Evolutionary conservation across 2,329 filamentous ascomycete species (phyloP).

Genomic region (Blastomyces silverae): DNA sequence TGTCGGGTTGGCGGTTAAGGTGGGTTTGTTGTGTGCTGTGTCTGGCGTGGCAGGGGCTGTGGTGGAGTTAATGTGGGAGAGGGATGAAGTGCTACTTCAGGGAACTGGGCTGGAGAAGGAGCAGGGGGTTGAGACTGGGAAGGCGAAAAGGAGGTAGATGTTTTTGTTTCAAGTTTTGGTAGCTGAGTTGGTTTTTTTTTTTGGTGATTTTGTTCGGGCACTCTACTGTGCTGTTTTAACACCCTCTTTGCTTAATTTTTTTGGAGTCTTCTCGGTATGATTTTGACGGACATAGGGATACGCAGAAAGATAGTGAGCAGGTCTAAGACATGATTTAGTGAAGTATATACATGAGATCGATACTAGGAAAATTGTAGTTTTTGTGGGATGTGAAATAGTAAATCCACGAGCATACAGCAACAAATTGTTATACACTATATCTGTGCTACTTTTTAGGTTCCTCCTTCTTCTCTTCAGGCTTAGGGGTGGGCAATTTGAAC

Average conservation of each 20-base stretch:
- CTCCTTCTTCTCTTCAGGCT: constrained; percentile 86
- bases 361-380: constrained; percentile 4
- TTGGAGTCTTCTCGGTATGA: not conserved
- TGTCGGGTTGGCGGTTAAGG: constrained; percentile 32
- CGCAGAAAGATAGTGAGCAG: not conserved
- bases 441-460: constrained; percentile 77
- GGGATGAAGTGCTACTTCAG: constrained; percentile 42
- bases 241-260: not conserved
- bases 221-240: not conserved
- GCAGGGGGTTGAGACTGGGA: constrained; percentile 24
- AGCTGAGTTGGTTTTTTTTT: not conserved
- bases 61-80: constrained; percentile 45
- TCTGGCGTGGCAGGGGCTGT: constrained; percentile 43
- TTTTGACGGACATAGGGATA: not conserved
- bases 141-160: constrained; percentile 24
- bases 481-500: constrained; percentile 92
- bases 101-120: constrained; percentile 33
- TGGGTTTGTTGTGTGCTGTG: constrained; percentile 32
- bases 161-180: not conserved
- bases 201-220: not conserved
- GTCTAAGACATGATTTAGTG: not conserved
- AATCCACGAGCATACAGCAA: not conserved
- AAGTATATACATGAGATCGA: constrained; percentile 11
- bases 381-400: not conserved
- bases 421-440: constrained; percentile 19